Conservation (phyloP, 2,329 filamentous ascomycete species). For the Arthrobotrys conoides region DNA sequence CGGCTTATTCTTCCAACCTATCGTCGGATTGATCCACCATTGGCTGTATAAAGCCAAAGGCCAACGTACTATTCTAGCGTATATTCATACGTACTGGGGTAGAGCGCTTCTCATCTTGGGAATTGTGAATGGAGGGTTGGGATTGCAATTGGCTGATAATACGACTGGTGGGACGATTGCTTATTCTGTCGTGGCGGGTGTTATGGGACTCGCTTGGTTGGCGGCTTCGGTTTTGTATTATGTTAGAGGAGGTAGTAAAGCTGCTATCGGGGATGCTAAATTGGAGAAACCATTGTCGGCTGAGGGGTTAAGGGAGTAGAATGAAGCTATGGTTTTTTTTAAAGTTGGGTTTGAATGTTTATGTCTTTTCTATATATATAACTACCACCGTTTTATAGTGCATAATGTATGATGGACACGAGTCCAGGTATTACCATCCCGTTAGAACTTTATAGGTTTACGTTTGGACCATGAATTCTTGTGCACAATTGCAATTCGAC, state of each 20-base stretch:
- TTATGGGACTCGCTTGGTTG: conserved; percentile 67
- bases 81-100: conserved; percentile 76
- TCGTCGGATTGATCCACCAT: conserved; percentile 75
- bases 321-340: conserved; percentile 1
- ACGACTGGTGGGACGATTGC: conserved; percentile 69
- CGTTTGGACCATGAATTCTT: background rate
- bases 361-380: conserved; percentile 21
- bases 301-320: conserved; percentile 22
- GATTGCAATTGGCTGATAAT: conserved; percentile 71
- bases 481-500: no score
- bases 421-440: background rate
- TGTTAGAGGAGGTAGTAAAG: conserved; percentile 30
- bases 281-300: background rate
- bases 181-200: conserved; percentile 72
- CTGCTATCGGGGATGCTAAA: background rate
- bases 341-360: conserved; percentile 13
- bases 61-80: conserved; percentile 71
- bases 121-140: conserved; percentile 76
- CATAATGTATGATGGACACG: background rate
- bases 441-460: no score
- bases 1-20: conserved; percentile 73
- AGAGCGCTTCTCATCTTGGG: conserved; percentile 74
- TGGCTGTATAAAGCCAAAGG: conserved; percentile 70
- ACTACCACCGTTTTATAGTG: background rate
- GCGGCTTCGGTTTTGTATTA: conserved; percentile 37